Evolutionary conservation across 768 basidiomycete species (phyloP), one percentile per base, ranked within the genome.

Genomic region (Favolaschia claudopus): DNA sequence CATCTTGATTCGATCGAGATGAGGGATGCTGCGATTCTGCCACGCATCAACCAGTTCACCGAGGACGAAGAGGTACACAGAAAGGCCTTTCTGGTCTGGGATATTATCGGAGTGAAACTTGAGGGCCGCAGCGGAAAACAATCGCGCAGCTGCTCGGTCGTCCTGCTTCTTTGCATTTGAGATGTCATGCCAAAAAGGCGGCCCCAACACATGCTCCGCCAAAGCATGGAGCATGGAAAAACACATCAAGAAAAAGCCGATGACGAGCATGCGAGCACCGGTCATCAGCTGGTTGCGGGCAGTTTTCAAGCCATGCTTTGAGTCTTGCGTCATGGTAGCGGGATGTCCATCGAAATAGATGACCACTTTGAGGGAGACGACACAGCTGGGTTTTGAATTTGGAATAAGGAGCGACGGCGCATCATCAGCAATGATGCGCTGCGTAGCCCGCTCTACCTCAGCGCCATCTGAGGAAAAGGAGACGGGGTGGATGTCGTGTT

Each of bases 401-500:
- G 44, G 48, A 19, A 45, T 47, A 1, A 52, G 8, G 10, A 25
- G 15, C 12, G 27, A 7, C 5, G 17, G 12, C 6, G 48, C 47
- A 6, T 22, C 25, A 7, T 58, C 17, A 6, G 65, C 33, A 12
- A 76, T 51, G 0, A 62, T 37, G 1, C 57, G 34, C 53, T 74
- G 70, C 19, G 72, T 62, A 0, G 57, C 31, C 5, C 76, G 69
- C 47, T 78, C 75, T 1, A 68, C 58, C 22, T 67, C 68, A 0
- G 72, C 73, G 0, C 78, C 78, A 68, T 79, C 74, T 32, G 63
- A 69, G 4, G 74, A 71, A 45, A 74, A 73, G 0, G 77, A 76
- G 5, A 73, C 50, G 2, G 77, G 66, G 9, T 54, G 19, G n/a
- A 79, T 55, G 0, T 52, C 42, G 1, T 49, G 50, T 9, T 54